Evolutionary conservation across 352 stramenopile genomes (phyloP), one percentile per base, ranked within the genome.

Genomic region (Globisporangium acanthophoron): DNA sequence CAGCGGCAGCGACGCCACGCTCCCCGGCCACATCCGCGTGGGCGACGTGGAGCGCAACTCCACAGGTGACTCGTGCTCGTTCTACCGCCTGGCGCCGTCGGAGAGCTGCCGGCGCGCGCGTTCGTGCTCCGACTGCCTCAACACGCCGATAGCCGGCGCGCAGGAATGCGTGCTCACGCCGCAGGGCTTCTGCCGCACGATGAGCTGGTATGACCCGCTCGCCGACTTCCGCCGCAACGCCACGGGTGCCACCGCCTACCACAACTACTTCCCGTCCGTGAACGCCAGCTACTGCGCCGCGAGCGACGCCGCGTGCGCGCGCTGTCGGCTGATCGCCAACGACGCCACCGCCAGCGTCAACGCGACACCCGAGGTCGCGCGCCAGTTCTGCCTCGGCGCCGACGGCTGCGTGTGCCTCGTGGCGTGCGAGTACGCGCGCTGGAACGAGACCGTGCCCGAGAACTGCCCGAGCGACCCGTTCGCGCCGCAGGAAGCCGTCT

Each of bases 101-200:
- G 56, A 62, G 43, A 69, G 51, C 5, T 92, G 81, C 50, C 79
- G 76, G 11, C 59, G 85, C 56, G 77, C 81, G 37, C 77, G 81
- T 43, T 76, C 67, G 0, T 91, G 81, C 56, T 86, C 80, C 57
- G 79, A 89, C 67, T 92, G 81, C 66, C 65, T 92, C 31, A 89
- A 89, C 60, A 56, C 61, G 43, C 56, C 64, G 31, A 55, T 88
- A 7, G 44, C 58, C 7, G 62, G 62, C 1, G 69, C 7, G 48
- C 27, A 53, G 44, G 77, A 76, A 56, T 92, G 81, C 56, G 61
- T 90, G 49, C 59, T 92, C 29, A 74, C 69, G 3, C 70, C 77
- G 0, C 70, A 69, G 29, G 81, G 81, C 43, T 78, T 79, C 29
- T 92, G 81, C 47, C 68, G 84, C 52, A 58, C 70, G 50, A 85